Evolutionary conservation across 768 basidiomycete genomes (phyloP).

Genomic region (Hydnum rufescens): DNA sequence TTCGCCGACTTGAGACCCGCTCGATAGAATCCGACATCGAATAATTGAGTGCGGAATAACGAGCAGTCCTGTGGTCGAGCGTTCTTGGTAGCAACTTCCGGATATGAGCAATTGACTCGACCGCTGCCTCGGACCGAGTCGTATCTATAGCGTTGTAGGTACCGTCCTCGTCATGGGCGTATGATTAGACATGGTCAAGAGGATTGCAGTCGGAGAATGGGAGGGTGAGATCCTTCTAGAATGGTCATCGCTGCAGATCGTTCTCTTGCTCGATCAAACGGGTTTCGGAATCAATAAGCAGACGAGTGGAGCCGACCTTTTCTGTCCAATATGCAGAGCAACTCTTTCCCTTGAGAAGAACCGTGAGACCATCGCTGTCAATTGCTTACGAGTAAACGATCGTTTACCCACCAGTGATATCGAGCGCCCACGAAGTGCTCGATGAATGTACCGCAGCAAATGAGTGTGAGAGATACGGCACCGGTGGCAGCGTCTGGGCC

Average conservation of each 20-base stretch:
- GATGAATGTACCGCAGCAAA: no score
- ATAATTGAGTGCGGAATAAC: conserved; percentile 59
- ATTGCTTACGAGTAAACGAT: conserved; percentile 81
- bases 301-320: conserved; percentile 79
- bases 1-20: conserved; percentile 78
- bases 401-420: conserved; percentile 86
- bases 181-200: conserved; percentile 78
- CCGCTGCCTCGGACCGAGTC: conserved; percentile 60
- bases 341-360: no score
- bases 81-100: conserved; percentile 76
- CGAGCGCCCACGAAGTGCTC: conserved; percentile 83
- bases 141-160: conserved; percentile 60
- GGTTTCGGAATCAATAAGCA: conserved; percentile 97
- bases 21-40: conserved; percentile 58
- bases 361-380: no score
- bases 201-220: conserved; percentile 77
- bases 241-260: conserved; percentile 85
- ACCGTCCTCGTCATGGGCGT: conserved; percentile 80
- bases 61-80: conserved; percentile 61
- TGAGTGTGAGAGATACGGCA: no score
- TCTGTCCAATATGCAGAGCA: no score
- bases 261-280: conserved; percentile 83
- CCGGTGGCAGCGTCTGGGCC: no score
- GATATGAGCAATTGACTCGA: conserved; percentile 76
- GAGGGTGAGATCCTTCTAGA: conserved; percentile 69